Conservation (phyloP, 805 yeast species). For the Starmerella roubikii region DNA sequence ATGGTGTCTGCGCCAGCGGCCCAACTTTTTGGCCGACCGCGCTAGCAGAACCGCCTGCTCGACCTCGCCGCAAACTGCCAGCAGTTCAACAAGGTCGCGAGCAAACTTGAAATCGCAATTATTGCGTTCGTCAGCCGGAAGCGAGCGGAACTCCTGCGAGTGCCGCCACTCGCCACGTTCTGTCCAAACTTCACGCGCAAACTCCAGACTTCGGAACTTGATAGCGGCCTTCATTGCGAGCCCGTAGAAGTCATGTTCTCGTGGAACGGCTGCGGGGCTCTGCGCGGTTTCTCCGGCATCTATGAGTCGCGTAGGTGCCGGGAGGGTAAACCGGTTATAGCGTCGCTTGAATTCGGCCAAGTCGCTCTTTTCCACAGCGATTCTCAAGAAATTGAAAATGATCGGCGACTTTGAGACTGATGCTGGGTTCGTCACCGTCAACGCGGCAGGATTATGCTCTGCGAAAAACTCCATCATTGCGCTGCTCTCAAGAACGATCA, state of each 20-base stretch:
- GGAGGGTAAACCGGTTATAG: slow-evolving; percentile 23
- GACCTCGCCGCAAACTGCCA: slow-evolving; percentile 40
- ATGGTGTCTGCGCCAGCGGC: slow-evolving; percentile 49
- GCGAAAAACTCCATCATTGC: slow-evolving; percentile 57
- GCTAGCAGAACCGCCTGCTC: slow-evolving; percentile 62
- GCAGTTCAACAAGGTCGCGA: slow-evolving; percentile 46
- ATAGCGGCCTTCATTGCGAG: slow-evolving; percentile 56
- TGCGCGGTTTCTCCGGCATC: neutral
- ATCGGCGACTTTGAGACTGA: slow-evolving; percentile 22
- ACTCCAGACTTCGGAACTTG: slow-evolving; percentile 37
- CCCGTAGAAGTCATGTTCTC: slow-evolving; percentile 41
- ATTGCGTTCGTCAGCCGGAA: slow-evolving; percentile 30
- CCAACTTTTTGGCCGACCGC: slow-evolving; percentile 50
- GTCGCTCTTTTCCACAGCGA: slow-evolving; percentile 28
- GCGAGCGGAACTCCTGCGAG: slow-evolving; percentile 35
- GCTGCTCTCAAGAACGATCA: slow-evolving; percentile 55
- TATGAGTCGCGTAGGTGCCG: neutral
- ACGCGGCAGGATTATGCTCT: slow-evolving; percentile 31
- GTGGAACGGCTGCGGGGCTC: slow-evolving; percentile 5
- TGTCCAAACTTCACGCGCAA: slow-evolving; percentile 57
- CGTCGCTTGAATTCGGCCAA: slow-evolving; percentile 29
- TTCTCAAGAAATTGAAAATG: slow-evolving; percentile 34
- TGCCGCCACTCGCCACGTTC: slow-evolving; percentile 68
- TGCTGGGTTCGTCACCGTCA: slow-evolving; percentile 31
- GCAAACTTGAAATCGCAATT: slow-evolving; percentile 58